Conservation (phyloP, 768 basidiomycete genomes). For the Galerina sulciceps region DNA sequence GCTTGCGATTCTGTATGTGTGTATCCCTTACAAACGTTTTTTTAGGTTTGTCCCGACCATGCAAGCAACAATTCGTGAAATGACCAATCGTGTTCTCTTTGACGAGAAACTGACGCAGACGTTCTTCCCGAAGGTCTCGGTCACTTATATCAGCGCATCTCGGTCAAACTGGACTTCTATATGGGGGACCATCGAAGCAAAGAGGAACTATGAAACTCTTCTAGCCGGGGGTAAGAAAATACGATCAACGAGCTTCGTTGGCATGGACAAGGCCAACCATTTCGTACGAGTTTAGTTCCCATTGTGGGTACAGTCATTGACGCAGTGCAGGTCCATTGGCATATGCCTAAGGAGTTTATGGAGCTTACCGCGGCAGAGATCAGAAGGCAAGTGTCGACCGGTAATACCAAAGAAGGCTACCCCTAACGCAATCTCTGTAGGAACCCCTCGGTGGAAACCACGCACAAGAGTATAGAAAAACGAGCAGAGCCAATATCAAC, state of each 20-base stretch:
- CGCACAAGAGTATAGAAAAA: too few relatives aligned
- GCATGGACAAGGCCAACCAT: slow-evolving; percentile 34
- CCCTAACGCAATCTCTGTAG: too few relatives aligned
- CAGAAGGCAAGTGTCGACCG: too few relatives aligned
- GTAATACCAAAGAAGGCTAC: too few relatives aligned
- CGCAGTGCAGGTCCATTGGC: too few relatives aligned
- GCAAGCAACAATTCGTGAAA: slow-evolving; percentile 21
- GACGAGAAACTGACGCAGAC: slow-evolving; percentile 16
- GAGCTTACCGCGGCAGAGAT: too few relatives aligned
- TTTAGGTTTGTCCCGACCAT: slow-evolving; percentile 24
- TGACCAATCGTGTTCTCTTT: slow-evolving; percentile 24
- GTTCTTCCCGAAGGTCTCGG: slow-evolving; percentile 25
- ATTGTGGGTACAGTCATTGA: too few relatives aligned
- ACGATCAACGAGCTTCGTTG: slow-evolving; percentile 26
- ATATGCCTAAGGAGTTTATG: too few relatives aligned
- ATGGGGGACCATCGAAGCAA: slow-evolving; percentile 24
- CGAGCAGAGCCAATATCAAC: too few relatives aligned
- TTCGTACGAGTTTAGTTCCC: slow-evolving; percentile 25
- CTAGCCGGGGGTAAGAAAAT: slow-evolving; percentile 18
- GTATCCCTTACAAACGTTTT: background rate
- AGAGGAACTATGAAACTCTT: slow-evolving; percentile 23
- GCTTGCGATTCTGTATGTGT: slow-evolving; percentile 1
- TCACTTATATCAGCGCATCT: slow-evolving; percentile 24
- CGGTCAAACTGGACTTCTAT: slow-evolving; percentile 26
- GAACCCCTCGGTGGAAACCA: too few relatives aligned